phyloP scores from a whole-genome alignment of 768 basidiomycete species.

The Collybia nuda region DNA sequence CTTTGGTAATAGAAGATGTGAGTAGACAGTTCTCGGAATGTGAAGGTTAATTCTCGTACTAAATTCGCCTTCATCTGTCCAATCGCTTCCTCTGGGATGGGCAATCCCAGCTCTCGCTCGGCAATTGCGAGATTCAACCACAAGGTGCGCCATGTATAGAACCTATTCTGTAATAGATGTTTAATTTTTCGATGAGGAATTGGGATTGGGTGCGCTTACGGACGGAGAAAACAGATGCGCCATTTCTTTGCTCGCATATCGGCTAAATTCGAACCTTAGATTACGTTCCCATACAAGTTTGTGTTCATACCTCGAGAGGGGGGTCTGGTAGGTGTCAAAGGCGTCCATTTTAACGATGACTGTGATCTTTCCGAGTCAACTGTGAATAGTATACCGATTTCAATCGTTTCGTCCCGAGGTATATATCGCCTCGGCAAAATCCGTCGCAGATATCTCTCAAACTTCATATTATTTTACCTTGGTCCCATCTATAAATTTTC shows the following conservation, averaged over 20 bases:
- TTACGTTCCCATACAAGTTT: neutral
- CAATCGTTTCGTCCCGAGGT: neutral
- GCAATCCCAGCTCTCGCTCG: conserved; percentile 92
- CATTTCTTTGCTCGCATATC: conserved; percentile 99
- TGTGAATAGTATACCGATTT: neutral
- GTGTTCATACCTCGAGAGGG: conserved; percentile 66
- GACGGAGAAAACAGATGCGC: conserved; percentile 93
- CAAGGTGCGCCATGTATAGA: conserved; percentile 90
- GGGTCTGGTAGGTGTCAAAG: conserved; percentile 77
- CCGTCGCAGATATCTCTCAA: neutral
- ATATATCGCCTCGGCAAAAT: no score
- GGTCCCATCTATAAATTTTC: no score
- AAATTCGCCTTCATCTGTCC: conserved; percentile 94
- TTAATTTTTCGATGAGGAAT: neutral
- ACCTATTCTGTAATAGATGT: conserved; percentile 68
- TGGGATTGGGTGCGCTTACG: conserved; percentile 43
- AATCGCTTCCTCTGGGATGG: conserved; percentile 88
- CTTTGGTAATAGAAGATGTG: conserved; percentile 36
- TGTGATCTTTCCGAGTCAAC: neutral
- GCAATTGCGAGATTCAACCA: conserved; percentile 97
- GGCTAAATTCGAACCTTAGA: conserved; percentile 45
- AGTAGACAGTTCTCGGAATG: neutral
- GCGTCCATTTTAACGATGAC: conserved; percentile 45
- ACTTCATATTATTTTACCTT: neutral
- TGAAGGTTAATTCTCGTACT: conserved; percentile 40